A percentile compares a stretch with the other conserved stretches of the same genome.
These are phyloP conservation scores for Rauvolfia tetraphylla DNA, from an alignment of 257 asterid genomes.

Conservation along the genomic window DNA sequence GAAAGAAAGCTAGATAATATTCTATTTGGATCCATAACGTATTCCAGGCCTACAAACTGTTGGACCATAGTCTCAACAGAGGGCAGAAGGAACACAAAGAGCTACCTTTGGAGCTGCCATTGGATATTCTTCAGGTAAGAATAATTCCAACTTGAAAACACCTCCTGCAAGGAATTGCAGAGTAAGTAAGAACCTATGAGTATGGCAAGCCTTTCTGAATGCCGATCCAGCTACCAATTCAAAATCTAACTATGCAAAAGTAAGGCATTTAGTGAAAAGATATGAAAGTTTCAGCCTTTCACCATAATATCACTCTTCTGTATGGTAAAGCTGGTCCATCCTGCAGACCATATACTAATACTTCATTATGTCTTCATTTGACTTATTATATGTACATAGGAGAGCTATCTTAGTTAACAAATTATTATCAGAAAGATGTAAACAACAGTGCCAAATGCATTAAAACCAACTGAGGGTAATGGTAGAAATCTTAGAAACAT, in stretches of 20 bases:
- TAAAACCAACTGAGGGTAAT: neutral
- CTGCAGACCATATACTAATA: neutral
- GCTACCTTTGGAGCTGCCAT: slow-evolving; percentile 99
- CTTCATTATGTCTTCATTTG: neutral
- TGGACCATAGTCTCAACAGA: neutral
- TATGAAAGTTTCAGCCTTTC: neutral
- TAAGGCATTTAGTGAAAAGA: neutral
- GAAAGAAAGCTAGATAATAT: neutral
- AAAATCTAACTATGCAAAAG: neutral
- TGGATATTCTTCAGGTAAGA: slow-evolving; percentile 96
- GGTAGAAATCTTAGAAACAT: neutral
- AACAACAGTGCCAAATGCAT: neutral
- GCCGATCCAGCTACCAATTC: neutral
- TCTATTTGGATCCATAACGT: neutral
- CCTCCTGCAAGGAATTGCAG: slow-evolving; percentile 57
- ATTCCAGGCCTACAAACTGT: neutral
- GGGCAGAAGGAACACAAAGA: neutral
- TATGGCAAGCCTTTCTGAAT: neutral
- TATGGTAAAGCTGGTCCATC: neutral
- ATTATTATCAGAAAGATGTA: too few species aligned
- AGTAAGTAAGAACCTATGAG: slow-evolving; percentile 5
- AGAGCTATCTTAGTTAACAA: too few species aligned
- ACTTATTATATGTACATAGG: neutral
- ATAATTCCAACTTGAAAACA: slow-evolving; percentile 93
- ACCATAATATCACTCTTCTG: neutral